A percentile compares a stretch with the other conserved stretches of the same genome.
Conservation (phyloP, 331 rosid genomes). For the Quercus lobata region DNA sequence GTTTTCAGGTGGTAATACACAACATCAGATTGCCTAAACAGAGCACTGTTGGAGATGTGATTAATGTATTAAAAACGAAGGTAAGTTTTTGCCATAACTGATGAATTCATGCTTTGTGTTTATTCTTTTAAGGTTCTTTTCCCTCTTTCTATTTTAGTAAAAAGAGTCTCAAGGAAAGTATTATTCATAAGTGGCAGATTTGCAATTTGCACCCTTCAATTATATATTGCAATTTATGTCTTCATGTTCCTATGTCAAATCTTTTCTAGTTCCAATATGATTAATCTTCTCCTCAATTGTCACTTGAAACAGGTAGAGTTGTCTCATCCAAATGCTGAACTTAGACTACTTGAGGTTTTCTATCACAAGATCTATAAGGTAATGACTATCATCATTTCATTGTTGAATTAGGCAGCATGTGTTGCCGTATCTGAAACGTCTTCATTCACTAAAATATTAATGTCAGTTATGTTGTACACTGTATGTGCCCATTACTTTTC, state of each 20-base stretch:
- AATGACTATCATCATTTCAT: neutral
- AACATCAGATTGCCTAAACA: conserved; percentile 82
- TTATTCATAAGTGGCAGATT: neutral
- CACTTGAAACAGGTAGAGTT: conserved; percentile 42
- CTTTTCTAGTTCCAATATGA: neutral
- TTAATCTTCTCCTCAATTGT: neutral
- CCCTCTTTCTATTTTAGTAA: neutral
- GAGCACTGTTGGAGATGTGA: conserved; percentile 83
- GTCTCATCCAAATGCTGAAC: conserved; percentile 48
- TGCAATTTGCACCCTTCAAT: neutral
- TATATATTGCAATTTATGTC: neutral
- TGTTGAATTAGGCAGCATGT: neutral
- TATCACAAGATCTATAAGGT: conserved; percentile 68
- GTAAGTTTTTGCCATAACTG: conserved; percentile 27
- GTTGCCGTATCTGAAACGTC: neutral
- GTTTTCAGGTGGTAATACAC: conserved; percentile 71
- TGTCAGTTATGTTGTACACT: neutral
- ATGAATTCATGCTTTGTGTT: neutral
- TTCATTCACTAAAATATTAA: neutral
- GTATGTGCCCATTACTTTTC: neutral
- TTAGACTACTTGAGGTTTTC: conserved; percentile 56
- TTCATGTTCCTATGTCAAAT: neutral
- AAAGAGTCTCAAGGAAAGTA: neutral
- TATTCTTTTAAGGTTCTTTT: neutral
- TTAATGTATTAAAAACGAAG: conserved; percentile 75